Conservation (phyloP, 495 filamentous ascomycete species). For the Barbatosphaeria neglecta region DNA sequence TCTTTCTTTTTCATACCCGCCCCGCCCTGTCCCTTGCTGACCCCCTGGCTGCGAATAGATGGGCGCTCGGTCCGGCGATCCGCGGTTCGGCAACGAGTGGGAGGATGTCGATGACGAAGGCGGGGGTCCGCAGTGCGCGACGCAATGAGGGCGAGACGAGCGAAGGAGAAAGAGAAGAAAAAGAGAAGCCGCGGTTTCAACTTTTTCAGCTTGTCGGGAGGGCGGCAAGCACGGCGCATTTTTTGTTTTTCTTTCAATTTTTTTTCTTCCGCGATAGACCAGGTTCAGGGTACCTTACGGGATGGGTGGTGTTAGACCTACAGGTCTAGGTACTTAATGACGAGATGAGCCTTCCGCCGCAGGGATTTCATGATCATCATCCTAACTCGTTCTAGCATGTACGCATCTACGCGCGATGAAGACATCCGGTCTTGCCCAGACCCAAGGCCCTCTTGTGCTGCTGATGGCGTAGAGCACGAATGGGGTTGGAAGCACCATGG, state of each 20-base stretch:
- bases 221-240: too few species aligned
- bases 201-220: too few species aligned
- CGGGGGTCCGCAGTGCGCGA: slow-evolving; percentile 48
- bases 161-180: too few species aligned
- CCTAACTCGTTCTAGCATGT: too few species aligned
- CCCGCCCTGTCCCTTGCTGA: slow-evolving; percentile 14
- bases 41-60: slow-evolving; percentile 26
- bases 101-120: slow-evolving; percentile 51
- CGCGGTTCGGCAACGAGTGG: slow-evolving; percentile 62
- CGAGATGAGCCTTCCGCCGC: neutral
- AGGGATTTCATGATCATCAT: too few species aligned
- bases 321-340: neutral
- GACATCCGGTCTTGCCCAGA: neutral
- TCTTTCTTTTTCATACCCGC: neutral
- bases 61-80: slow-evolving; percentile 52
- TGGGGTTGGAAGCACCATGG: too few species aligned
- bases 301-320: too few species aligned
- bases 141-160: slow-evolving; percentile 46
- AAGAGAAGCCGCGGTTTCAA: too few species aligned
- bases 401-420: too few species aligned
- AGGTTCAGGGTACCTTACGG: neutral
- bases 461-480: too few species aligned
- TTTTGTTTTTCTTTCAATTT: too few species aligned
- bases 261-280: neutral
- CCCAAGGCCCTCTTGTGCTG: too few species aligned